These are phyloP conservation scores for Wickerhamiella sergipiensis DNA, from an alignment of 805 yeast genomes.

Conservation along the genomic window DNA sequence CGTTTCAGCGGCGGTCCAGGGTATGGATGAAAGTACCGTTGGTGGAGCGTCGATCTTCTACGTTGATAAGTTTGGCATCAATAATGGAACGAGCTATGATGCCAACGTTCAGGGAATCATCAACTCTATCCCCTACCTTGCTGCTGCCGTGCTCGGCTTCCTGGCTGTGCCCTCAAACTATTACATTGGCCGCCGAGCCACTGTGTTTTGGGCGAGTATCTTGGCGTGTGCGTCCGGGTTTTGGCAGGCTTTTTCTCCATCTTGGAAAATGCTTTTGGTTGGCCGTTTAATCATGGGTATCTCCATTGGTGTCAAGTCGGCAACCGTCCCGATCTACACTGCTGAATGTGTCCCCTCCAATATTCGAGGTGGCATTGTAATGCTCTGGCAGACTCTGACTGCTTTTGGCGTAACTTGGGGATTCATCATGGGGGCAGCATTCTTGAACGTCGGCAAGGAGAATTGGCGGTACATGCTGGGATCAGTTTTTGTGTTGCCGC, in stretches of 20 bases:
- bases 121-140: conserved; percentile 58
- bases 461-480: conserved; percentile 60
- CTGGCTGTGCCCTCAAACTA: conserved; percentile 39
- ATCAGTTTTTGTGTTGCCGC: conserved; percentile 44
- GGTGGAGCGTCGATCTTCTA: conserved; percentile 59
- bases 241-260: conserved; percentile 48
- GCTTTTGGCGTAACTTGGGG: conserved; percentile 64
- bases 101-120: conserved; percentile 43
- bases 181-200: conserved; percentile 42
- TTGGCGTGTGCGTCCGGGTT: conserved; percentile 45
- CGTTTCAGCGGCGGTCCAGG: conserved; percentile 67
- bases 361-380: conserved; percentile 50
- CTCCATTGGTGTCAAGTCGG: conserved; percentile 54
- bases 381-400: conserved; percentile 67
- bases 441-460: conserved; percentile 34
- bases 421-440: conserved; percentile 44
- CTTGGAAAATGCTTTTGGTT: conserved; percentile 46
- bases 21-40: conserved; percentile 67
- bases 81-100: conserved; percentile 17
- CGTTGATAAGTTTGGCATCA: conserved; percentile 42
- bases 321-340: conserved; percentile 54
- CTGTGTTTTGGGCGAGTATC: conserved; percentile 26
- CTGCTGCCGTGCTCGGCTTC: conserved; percentile 41
- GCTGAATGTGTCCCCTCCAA: conserved; percentile 49
- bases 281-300: conserved; percentile 48